Base-by-base conservation (phyloP, 345 rosid species). In the Eucalyptus regnans region DNA sequence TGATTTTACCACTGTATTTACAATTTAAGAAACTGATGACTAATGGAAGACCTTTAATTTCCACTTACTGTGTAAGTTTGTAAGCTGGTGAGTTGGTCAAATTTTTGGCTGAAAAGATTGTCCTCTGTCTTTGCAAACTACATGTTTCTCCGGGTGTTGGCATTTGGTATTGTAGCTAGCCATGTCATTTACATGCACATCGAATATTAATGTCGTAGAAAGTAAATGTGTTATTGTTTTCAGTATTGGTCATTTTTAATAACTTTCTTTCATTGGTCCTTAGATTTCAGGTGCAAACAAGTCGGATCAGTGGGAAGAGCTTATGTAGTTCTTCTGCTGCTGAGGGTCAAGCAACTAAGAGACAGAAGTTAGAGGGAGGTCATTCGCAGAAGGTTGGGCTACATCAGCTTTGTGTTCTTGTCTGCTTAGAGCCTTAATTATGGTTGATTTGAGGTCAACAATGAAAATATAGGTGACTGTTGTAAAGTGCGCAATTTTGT, bases 361-460 rank as follows among this genome's bases (percentile, higher is more conserved):
- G 99, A 92, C 99, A 95, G 95, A 98, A 98, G 90, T 93, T 98
- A 44, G 99, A 97, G 88, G 97, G 98, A 86, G 99, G 99, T 91
- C 93, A 93, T 89, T 93, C 93, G 64, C 92, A 88, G 60, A 98
- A 96, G 99, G 99, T 97, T 18, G 18, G 18, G 85, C 87, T 20
- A 44, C 64, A 48, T 81, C 29, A 29, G 18, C 66, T 86, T 52
- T 88, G 58, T 87, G 44, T 41, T 86, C 43, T 87, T 51, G 88
- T 62, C n/a, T 88, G 84, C 88, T 80, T 71, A 43, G 27, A 76
- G 52, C 44, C 33, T 48, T 64, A 25, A 49, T n/a, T 66, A 15
- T 68, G n/a, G 37, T n/a, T 87, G 29, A 41, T 76, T 76, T 22
- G 48, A 76, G 84, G 44, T 37, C 44, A 33, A 33, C 12, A 41